Percentiles rank a stretch among this genome's conserved stretches.
phyloP scores from a whole-genome alignment of 306 rosid genomes.

The Trifolium pratense region DNA sequence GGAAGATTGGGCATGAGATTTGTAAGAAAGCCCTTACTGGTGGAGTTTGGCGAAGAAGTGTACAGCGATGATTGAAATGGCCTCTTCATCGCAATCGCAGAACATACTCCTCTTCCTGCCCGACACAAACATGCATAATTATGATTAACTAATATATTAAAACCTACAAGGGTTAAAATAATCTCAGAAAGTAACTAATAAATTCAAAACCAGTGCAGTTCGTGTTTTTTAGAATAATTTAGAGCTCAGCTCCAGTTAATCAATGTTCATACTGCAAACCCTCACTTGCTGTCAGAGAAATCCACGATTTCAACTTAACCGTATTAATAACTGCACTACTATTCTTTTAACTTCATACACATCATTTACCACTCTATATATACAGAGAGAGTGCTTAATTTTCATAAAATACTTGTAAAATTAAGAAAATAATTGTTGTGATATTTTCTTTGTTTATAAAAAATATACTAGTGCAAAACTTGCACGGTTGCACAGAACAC shows the following conservation, averaged over 20 bases:
- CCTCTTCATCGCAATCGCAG: constrained; percentile 55
- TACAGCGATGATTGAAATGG: constrained; percentile 48
- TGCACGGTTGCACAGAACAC: background rate
- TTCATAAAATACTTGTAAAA: background rate
- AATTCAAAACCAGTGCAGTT: background rate
- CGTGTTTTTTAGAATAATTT: background rate
- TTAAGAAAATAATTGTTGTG: background rate
- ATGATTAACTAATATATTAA: constrained; percentile 8
- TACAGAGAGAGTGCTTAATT: background rate
- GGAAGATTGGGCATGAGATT: constrained; percentile 23
- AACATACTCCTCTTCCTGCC: constrained; percentile 8
- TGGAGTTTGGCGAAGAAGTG: constrained; percentile 57
- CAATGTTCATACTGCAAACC: constrained; percentile 14
- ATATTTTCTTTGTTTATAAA: background rate
- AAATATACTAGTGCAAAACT: background rate
- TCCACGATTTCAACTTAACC: background rate
- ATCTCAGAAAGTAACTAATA: background rate
- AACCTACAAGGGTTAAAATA: background rate
- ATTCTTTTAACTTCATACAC: background rate
- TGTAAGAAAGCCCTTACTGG: background rate
- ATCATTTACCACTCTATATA: background rate
- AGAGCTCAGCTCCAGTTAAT: background rate
- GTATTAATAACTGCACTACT: background rate
- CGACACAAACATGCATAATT: background rate
- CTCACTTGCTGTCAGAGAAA: background rate